A percentile compares a stretch with the other conserved stretches of the same genome.
These are phyloP conservation scores for Coemansia sp. DNA, from an alignment of 192 early-diverging fungal genomes.

Conservation along the genomic window DNA sequence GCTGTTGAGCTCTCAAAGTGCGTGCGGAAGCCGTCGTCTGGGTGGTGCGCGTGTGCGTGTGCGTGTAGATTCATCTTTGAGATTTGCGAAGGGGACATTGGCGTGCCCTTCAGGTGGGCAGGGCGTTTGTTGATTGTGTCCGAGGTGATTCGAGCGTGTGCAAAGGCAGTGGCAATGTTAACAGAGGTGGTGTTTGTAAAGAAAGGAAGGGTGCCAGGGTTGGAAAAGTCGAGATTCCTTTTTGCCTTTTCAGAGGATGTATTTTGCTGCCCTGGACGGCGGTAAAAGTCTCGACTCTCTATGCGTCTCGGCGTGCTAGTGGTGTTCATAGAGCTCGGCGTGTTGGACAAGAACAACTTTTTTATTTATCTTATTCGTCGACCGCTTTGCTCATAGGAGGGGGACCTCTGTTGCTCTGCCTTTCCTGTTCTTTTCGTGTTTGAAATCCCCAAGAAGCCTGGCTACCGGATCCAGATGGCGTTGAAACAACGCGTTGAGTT, in stretches of 20 bases:
- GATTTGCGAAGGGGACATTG: conserved; percentile 52
- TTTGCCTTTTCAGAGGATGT: conserved; percentile 44
- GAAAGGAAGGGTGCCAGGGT: conserved; percentile 13
- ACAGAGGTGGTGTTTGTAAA: conserved; percentile 53
- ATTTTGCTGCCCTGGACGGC: conserved; percentile 46
- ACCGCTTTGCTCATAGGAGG: conserved; percentile 10
- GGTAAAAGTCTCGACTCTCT: conserved; percentile 50
- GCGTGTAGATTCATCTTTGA: conserved; percentile 39
- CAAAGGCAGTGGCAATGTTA: conserved; percentile 57
- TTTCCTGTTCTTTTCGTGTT: background rate
- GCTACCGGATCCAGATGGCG: background rate
- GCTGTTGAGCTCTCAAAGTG: conserved; percentile 31
- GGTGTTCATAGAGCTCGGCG: conserved; percentile 31
- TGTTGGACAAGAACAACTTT: background rate
- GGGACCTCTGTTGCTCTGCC: too few relatives aligned
- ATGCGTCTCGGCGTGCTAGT: conserved; percentile 26
- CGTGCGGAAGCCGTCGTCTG: conserved; percentile 24
- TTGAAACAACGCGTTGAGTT: background rate
- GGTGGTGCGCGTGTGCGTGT: too few relatives aligned
- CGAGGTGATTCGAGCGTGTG: conserved; percentile 47
- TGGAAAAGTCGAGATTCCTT: conserved; percentile 14
- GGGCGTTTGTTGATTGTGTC: conserved; percentile 48
- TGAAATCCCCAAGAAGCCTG: background rate
- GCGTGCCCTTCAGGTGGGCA: conserved; percentile 44
- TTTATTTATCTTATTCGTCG: conserved; percentile 1